Base-by-base conservation (phyloP, 2,329 filamentous ascomycete species). In the Colletotrichum sp. region DNA sequence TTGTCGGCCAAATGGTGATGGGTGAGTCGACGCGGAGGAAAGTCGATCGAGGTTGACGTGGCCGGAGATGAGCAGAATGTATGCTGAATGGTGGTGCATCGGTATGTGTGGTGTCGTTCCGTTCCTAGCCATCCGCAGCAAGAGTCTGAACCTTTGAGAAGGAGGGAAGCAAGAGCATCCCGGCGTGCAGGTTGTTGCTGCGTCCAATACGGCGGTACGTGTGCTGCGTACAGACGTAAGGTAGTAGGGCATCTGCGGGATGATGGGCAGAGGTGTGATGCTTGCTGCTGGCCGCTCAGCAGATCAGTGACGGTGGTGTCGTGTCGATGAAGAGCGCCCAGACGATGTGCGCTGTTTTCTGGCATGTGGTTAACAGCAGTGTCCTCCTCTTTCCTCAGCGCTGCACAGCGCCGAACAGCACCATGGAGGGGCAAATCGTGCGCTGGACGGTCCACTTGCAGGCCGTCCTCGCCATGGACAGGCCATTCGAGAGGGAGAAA, bases 291-390 rank as follows among this genome's bases (percentile, higher is more conserved):
- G 44, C 44, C 19, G 44, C 44, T 48, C 19, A 30, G 27, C 22
- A 66, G 34, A 66, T n/a, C n/a, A 34, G 34, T 30, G 16, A 28
- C 63, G 34, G 19, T 66, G 36, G 36, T 66, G 63, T 66, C 22
- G 25, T 27, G 19, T 68, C 66, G 48, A 71, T 71, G 60, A 30
- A 34, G 34, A 39, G 48, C 32, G 64, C 52, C 52, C 72, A 63
- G 55, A 30, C 65, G 57, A 61, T 48, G 61, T 78, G 78, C 73
- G 79, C 65, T 78, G 70, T 78, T 79, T 78, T 77, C 75, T 79
- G 79, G 78, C 80, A 79, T 80, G 77, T 79, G 78, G 78, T 77
- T 76, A 32, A n/a, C 39, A 44, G 19, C 25, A 52, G 25, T 28
- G 34, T 44, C 32, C 60, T 67, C 19, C 13, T 15, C 28, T 19